A percentile compares a stretch with the other conserved stretches of the same genome.
Conservation (phyloP, 352 stramenopile genomes). For the Globisporangium radiosum region DNA sequence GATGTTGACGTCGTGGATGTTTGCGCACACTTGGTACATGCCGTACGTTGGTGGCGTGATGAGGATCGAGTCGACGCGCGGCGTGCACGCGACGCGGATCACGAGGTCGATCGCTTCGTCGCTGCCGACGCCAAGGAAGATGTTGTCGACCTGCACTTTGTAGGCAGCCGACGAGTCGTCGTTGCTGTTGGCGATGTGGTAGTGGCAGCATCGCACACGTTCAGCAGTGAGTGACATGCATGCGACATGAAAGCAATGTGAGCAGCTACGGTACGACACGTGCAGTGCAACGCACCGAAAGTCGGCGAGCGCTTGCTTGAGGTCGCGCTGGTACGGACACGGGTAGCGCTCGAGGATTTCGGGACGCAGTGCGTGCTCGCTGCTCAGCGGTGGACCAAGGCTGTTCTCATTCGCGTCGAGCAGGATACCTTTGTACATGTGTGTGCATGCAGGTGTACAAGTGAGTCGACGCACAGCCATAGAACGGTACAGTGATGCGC, state of each 20-base stretch:
- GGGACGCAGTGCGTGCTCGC: conserved; percentile 57
- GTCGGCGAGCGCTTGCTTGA: conserved; percentile 90
- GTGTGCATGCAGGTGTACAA: neutral
- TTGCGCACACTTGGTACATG: conserved; percentile 99
- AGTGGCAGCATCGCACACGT: conserved; percentile 3
- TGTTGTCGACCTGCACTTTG: conserved; percentile 85
- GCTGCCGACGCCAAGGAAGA: conserved; percentile 97
- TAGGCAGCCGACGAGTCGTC: conserved; percentile 37
- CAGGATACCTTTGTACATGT: conserved; percentile 74
- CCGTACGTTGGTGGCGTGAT: conserved; percentile 97
- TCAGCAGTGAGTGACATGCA: neutral
- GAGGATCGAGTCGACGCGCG: conserved; percentile 91
- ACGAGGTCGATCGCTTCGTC: conserved; percentile 98
- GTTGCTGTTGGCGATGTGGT: conserved; percentile 11
- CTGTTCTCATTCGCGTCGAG: conserved; percentile 99
- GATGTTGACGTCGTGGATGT: conserved; percentile 97
- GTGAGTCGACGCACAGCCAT: neutral
- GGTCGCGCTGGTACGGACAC: conserved; percentile 89
- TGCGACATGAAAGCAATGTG: neutral
- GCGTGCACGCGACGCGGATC: conserved; percentile 95
- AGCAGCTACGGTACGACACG: neutral
- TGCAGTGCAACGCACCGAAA: conserved; percentile 34
- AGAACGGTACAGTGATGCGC: too few species aligned
- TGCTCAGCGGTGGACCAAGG: conserved; percentile 84
- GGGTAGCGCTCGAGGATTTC: conserved; percentile 93